Percentiles rank a stretch among this genome's conserved stretches.
phyloP scores from a whole-genome alignment of 2,329 filamentous ascomycete species.

The Elsinoe batatas region DNA sequence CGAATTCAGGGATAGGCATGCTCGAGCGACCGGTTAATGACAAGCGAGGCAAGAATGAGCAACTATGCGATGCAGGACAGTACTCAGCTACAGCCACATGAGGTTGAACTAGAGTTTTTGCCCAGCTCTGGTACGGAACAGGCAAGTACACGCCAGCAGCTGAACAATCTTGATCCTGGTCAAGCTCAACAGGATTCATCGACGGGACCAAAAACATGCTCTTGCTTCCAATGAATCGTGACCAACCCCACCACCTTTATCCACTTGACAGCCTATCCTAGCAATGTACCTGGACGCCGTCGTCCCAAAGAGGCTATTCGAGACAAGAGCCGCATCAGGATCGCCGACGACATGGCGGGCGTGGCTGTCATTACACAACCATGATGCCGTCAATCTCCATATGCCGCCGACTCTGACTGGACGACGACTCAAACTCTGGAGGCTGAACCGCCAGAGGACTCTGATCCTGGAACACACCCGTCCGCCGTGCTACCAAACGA shows the following conservation, averaged over 20 bases:
- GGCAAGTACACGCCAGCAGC: background rate
- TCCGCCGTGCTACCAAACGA: background rate
- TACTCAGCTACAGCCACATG: background rate
- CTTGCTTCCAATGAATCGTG: background rate
- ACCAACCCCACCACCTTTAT: background rate
- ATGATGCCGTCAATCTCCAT: background rate
- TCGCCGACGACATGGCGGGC: background rate
- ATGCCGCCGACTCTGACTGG: slow-evolving; percentile 5
- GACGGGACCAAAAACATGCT: slow-evolving; percentile 5
- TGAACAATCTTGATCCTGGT: slow-evolving; percentile 8
- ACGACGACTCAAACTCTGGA: background rate
- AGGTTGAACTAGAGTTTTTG: slow-evolving; percentile 1
- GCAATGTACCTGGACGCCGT: slow-evolving; percentile 4
- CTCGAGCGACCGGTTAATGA: background rate
- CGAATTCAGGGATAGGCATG: background rate
- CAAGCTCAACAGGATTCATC: slow-evolving; percentile 7
- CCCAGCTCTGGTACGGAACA: background rate
- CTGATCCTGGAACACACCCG: slow-evolving; percentile 2
- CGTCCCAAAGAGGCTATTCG: slow-evolving; percentile 2
- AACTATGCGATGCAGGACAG: background rate
- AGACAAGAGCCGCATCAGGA: background rate
- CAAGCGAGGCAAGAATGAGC: background rate
- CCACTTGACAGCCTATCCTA: background rate
- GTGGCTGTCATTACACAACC: slow-evolving; percentile 3
- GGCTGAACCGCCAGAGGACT: background rate